Percentiles rank a stretch among this genome's conserved stretches.
phyloP scores from a whole-genome alignment of 306 rosid species.

The Inga laurina region DNA sequence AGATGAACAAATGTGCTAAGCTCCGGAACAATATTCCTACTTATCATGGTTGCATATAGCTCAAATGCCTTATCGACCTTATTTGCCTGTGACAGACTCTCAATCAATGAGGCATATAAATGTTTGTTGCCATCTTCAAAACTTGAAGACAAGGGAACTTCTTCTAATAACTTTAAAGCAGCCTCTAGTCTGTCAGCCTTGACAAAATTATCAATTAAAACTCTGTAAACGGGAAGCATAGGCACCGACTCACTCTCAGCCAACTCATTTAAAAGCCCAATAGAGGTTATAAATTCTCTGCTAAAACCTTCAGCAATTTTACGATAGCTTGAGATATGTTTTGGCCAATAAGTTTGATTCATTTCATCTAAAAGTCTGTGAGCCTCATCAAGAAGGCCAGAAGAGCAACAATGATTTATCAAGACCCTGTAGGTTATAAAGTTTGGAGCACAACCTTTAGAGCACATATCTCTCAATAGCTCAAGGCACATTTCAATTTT shows the following conservation, averaged over 20 bases:
- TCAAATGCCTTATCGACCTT: conserved; percentile 71
- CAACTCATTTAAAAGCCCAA: conserved; percentile 70
- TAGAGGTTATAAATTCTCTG: conserved; percentile 63
- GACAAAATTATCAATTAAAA: conserved; percentile 71
- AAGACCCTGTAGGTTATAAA: conserved; percentile 76
- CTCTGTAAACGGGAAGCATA: conserved; percentile 52
- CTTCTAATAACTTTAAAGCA: conserved; percentile 67
- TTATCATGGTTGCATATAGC: conserved; percentile 62
- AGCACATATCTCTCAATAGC: conserved; percentile 72
- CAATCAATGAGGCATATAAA: conserved; percentile 63
- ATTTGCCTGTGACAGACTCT: conserved; percentile 61
- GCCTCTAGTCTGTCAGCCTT: conserved; percentile 77
- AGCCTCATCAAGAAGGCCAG: conserved; percentile 77
- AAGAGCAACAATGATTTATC: conserved; percentile 78
- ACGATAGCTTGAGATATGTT: conserved; percentile 59
- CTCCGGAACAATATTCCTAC: conserved; percentile 65
- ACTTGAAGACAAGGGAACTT: conserved; percentile 63
- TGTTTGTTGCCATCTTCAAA: conserved; percentile 46
- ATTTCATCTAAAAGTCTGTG: conserved; percentile 75
- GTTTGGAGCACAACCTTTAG: conserved; percentile 88
- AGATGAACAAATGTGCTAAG: conserved; percentile 67
- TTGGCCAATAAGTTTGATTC: conserved; percentile 89
- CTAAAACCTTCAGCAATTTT: conserved; percentile 79
- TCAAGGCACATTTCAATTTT: conserved; percentile 69
- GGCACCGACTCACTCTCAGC: conserved; percentile 60